These are phyloP conservation scores for Diaporthe nobilis DNA, from an alignment of 2,329 filamentous ascomycete genomes.

Conservation along the genomic window DNA sequence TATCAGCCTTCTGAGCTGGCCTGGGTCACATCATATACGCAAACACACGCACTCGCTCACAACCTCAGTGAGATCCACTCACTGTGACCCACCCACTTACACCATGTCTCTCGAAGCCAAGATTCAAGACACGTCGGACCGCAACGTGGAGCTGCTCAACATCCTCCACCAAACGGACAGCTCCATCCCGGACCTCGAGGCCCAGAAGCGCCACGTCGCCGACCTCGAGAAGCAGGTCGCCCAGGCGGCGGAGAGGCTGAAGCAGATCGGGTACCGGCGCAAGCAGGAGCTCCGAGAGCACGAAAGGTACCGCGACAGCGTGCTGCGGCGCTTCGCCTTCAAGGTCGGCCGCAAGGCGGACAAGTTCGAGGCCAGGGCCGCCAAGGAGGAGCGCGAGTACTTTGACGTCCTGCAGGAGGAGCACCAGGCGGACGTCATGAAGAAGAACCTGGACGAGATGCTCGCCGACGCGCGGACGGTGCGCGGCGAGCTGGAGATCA, in stretches of 20 bases:
- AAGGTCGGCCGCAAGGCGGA: slow-evolving; percentile 63
- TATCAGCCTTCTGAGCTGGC: not conserved
- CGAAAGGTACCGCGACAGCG: slow-evolving; percentile 66
- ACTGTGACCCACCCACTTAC: slow-evolving; percentile 7
- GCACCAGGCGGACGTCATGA: slow-evolving; percentile 59
- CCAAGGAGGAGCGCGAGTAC: slow-evolving; percentile 69
- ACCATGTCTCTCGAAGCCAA: slow-evolving; percentile 52
- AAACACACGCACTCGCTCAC: not conserved
- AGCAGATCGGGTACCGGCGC: slow-evolving; percentile 56
- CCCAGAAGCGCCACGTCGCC: slow-evolving; percentile 60
- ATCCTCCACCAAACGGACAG: slow-evolving; percentile 65
- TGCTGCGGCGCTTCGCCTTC: slow-evolving; percentile 66
- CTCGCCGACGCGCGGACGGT: slow-evolving; percentile 57
- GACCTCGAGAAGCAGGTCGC: slow-evolving; percentile 60
- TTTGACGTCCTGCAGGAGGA: slow-evolving; percentile 65
- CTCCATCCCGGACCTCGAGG: slow-evolving; percentile 59
- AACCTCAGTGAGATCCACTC: not conserved
- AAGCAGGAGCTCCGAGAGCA: slow-evolving; percentile 65
- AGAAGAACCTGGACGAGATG: slow-evolving; percentile 56
- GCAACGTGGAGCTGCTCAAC: slow-evolving; percentile 60
- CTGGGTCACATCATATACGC: not conserved
- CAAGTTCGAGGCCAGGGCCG: slow-evolving; percentile 63
- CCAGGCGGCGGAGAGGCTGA: slow-evolving; percentile 54
- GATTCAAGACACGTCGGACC: slow-evolving; percentile 56
- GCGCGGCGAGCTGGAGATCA: slow-evolving; percentile 53